A percentile compares a stretch with the other conserved stretches of the same genome.
These are phyloP conservation scores for Blastomyces emzantsi DNA, from an alignment of 2,329 filamentous ascomycete species.

Conservation along the genomic window DNA sequence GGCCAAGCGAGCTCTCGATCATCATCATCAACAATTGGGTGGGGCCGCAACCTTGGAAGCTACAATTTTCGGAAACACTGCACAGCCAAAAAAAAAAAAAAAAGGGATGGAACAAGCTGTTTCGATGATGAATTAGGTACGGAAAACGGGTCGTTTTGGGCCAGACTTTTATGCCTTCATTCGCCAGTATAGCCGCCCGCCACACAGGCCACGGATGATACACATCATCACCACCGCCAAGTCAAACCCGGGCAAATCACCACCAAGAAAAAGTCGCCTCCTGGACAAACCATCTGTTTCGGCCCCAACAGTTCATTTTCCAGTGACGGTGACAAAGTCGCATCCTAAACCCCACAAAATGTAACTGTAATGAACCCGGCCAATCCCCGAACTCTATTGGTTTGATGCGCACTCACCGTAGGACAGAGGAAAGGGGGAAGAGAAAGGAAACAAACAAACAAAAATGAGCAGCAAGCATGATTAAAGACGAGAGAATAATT, in stretches of 20 bases:
- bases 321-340: not conserved
- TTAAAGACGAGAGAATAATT: not conserved
- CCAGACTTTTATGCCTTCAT: not conserved
- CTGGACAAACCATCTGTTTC: not conserved
- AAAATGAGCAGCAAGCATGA: not conserved
- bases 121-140: not conserved
- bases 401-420: not conserved
- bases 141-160: not conserved
- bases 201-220: not conserved
- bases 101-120: conserved; percentile 9
- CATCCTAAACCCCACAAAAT: conserved; percentile 5
- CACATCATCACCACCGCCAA: conserved; percentile 4
- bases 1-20: not conserved
- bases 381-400: not conserved
- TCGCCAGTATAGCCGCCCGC: not conserved
- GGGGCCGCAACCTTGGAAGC: conserved; percentile 16
- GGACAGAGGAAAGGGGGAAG: not conserved
- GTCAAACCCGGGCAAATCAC: not conserved
- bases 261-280: not conserved
- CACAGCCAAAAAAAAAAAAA: conserved; percentile 3
- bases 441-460: not conserved
- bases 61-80: conserved; percentile 15
- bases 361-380: not conserved
- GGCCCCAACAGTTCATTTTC: not conserved
- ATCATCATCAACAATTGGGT: not conserved